Evolutionary conservation across 805 yeast species (phyloP).

Genomic region (Blastobotrys chiropterorum): DNA sequence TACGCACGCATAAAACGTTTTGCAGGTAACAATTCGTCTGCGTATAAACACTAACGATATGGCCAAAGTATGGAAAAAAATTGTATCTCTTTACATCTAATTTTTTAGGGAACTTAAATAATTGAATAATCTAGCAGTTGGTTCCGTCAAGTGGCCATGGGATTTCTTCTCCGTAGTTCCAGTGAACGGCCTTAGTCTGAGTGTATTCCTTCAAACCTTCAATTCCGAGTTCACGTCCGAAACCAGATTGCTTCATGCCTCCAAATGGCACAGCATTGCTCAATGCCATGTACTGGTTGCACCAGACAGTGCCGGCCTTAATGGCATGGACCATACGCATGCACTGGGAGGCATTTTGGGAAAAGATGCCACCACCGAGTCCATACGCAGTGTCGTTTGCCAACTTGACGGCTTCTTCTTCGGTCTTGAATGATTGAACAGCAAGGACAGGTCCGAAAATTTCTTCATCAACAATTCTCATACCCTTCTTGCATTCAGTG

Average conservation of each 20-base stretch:
- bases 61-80: no score
- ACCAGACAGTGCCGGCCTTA: slow-evolving; percentile 62
- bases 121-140: background rate
- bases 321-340: slow-evolving; percentile 53
- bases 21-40: no score
- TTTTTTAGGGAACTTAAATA: no score
- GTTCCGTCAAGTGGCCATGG: slow-evolving; percentile 8
- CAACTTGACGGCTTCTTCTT: slow-evolving; percentile 56
- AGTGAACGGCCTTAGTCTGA: slow-evolving; percentile 67
- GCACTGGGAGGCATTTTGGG: slow-evolving; percentile 56
- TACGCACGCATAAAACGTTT: no score
- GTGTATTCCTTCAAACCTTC: slow-evolving; percentile 64
- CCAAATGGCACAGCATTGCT: slow-evolving; percentile 68
- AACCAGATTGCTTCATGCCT: slow-evolving; percentile 70
- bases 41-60: no score
- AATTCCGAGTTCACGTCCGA: slow-evolving; percentile 74
- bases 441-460: slow-evolving; percentile 83
- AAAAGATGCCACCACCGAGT: slow-evolving; percentile 72
- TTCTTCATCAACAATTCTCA: slow-evolving; percentile 69
- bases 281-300: slow-evolving; percentile 60
- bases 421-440: slow-evolving; percentile 54
- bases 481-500: slow-evolving; percentile 55
- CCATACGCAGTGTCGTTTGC: slow-evolving; percentile 76
- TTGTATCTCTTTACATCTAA: background rate
- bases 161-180: slow-evolving; percentile 43